These are phyloP conservation scores for Fereydounia khargensis DNA, from an alignment of 1,284 basidiomycete species.

Conservation along the genomic window DNA sequence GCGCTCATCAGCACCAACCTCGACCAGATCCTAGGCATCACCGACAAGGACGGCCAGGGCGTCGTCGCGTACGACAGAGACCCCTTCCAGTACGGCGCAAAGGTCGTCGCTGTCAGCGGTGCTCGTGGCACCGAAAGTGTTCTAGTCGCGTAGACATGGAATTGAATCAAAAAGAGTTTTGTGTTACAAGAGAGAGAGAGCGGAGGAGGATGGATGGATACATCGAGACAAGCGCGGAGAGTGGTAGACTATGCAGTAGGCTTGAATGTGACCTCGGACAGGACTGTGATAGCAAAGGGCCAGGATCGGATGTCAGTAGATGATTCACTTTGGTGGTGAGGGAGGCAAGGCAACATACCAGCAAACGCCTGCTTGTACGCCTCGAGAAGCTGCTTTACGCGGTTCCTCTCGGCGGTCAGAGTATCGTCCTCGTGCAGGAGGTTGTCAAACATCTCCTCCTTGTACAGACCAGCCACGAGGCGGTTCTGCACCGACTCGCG, in stretches of 20 bases:
- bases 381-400: conserved; percentile 90
- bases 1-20: conserved; percentile 67
- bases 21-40: conserved; percentile 66
- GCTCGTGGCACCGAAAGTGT: conserved; percentile 19
- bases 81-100: conserved; percentile 65
- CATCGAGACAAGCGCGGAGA: background rate
- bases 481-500: conserved; percentile 94
- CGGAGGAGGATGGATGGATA: too few relatives aligned
- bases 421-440: conserved; percentile 94
- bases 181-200: too few relatives aligned
- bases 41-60: conserved; percentile 60
- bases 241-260: conserved; percentile 4
- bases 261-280: conserved; percentile 45
- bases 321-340: background rate
- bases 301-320: background rate
- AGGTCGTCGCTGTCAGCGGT: conserved; percentile 63
- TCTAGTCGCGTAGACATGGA: too few relatives aligned
- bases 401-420: conserved; percentile 83
- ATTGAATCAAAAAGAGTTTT: too few relatives aligned
- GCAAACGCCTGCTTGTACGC: conserved; percentile 94
- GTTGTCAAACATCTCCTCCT: conserved; percentile 73
- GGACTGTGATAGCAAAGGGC: conserved; percentile 4
- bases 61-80: conserved; percentile 68
- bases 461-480: conserved; percentile 87
- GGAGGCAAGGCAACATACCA: conserved; percentile 2